These are phyloP conservation scores for Lentinula novae-zelandiae DNA, from an alignment of 1,284 basidiomycete species.

Conservation along the genomic window DNA sequence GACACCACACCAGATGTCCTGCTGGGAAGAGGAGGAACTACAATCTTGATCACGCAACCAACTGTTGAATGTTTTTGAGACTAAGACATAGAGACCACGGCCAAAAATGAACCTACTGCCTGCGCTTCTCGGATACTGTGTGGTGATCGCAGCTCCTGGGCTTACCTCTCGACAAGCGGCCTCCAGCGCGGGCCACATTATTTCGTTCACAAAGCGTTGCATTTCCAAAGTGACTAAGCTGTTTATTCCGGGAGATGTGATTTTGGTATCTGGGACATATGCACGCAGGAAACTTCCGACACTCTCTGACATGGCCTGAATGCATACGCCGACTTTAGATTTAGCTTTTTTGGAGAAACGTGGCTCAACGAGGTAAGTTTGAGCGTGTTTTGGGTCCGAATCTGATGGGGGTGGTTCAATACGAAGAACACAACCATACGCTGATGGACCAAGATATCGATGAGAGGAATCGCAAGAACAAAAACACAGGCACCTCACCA, in stretches of 20 bases:
- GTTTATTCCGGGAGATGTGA: background rate
- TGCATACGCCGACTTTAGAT: constrained; percentile 9
- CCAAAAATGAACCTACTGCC: background rate
- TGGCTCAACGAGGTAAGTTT: constrained; percentile 10
- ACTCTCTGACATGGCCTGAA: constrained; percentile 13
- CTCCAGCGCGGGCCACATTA: background rate
- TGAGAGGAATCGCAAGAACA: background rate
- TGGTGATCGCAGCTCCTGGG: background rate
- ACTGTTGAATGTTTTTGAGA: background rate
- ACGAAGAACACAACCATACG: constrained; percentile 9
- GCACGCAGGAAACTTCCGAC: constrained; percentile 5
- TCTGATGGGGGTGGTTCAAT: background rate
- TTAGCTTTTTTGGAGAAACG: constrained; percentile 8
- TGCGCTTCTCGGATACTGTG: background rate
- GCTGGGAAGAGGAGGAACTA: background rate
- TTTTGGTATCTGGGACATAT: background rate
- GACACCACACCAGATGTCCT: background rate
- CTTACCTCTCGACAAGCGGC: background rate
- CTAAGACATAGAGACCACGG: background rate
- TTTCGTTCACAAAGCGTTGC: background rate
- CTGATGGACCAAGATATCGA: background rate
- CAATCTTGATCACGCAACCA: background rate
- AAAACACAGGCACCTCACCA: background rate
- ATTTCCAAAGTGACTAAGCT: background rate
- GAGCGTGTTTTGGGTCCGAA: background rate